Conservation (phyloP, 768 basidiomycete genomes). For the Termitomyces sp. region DNA sequence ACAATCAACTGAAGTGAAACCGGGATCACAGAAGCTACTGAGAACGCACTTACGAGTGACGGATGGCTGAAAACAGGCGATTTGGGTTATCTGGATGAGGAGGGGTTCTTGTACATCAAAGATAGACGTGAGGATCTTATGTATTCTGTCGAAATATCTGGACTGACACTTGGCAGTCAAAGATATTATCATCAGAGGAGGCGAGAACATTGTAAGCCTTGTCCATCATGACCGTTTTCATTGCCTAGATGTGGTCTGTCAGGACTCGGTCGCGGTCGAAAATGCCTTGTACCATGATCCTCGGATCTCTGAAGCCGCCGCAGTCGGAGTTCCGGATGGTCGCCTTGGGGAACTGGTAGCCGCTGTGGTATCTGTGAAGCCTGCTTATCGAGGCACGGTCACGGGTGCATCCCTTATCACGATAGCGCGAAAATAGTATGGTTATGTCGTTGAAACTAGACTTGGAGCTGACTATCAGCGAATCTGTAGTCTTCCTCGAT, state of each 20-base stretch:
- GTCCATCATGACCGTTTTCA: neutral
- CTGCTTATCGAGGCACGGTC: constrained; percentile 38
- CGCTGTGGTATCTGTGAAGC: constrained; percentile 47
- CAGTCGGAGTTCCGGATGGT: constrained; percentile 54
- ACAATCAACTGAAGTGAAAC: neutral
- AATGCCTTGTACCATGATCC: constrained; percentile 54
- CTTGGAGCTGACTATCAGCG: neutral
- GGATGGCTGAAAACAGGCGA: constrained; percentile 59
- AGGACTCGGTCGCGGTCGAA: constrained; percentile 58
- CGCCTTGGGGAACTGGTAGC: constrained; percentile 57
- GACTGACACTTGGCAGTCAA: constrained; percentile 32
- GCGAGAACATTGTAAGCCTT: constrained; percentile 50
- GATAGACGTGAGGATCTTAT: constrained; percentile 35
- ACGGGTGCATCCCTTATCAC: constrained; percentile 44
- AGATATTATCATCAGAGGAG: constrained; percentile 60
- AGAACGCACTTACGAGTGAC: constrained; percentile 40
- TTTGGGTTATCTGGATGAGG: constrained; percentile 44
- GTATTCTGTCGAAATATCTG: neutral
- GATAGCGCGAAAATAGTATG: constrained; percentile 35
- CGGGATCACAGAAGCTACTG: constrained; percentile 32
- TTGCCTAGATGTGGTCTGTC: neutral
- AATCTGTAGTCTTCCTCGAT: constrained; percentile 36
- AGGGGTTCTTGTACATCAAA: constrained; percentile 57
- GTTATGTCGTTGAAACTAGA: neutral
- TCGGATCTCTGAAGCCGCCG: constrained; percentile 50